Conservation (phyloP, 495 filamentous ascomycete genomes). For the Penicillium lagena region DNA sequence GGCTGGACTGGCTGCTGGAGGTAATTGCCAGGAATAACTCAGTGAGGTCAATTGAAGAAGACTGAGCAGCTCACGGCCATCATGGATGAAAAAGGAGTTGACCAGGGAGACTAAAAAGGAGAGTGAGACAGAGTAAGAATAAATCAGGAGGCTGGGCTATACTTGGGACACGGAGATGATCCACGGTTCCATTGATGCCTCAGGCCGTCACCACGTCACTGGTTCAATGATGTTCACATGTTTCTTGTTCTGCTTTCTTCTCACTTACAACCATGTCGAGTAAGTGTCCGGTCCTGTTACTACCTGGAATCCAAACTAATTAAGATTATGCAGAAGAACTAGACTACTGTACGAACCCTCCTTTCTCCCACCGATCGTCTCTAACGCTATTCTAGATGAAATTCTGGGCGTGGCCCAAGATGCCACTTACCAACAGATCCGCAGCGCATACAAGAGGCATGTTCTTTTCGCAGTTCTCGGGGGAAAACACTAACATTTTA, state of each 20-base stretch:
- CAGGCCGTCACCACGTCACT: slow-evolving; percentile 16
- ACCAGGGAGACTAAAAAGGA: neutral
- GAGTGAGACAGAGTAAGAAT: neutral
- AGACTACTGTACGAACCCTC: slow-evolving; percentile 16
- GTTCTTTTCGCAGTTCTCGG: neutral
- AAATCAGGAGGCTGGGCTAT: neutral
- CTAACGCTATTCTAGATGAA: slow-evolving; percentile 35
- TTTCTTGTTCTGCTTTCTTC: neutral
- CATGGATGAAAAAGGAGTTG: too few relatives aligned
- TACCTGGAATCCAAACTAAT: neutral
- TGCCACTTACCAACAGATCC: slow-evolving; percentile 77
- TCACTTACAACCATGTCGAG: slow-evolving; percentile 15
- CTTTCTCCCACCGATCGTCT: neutral
- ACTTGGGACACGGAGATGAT: slow-evolving; percentile 7
- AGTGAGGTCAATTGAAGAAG: neutral
- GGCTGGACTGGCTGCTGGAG: slow-evolving; percentile 7
- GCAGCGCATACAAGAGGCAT: slow-evolving; percentile 90
- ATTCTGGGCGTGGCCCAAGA: slow-evolving; percentile 67
- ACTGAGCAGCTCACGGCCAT: neutral
- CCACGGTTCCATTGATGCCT: slow-evolving; percentile 1
- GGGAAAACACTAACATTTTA: neutral
- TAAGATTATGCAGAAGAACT: slow-evolving; percentile 7
- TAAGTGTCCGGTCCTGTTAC: slow-evolving; percentile 4
- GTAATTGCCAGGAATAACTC: neutral
- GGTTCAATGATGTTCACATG: neutral